Base-by-base conservation (phyloP, 2,329 filamentous ascomycete species). In the Talaromyces verruculosus region DNA sequence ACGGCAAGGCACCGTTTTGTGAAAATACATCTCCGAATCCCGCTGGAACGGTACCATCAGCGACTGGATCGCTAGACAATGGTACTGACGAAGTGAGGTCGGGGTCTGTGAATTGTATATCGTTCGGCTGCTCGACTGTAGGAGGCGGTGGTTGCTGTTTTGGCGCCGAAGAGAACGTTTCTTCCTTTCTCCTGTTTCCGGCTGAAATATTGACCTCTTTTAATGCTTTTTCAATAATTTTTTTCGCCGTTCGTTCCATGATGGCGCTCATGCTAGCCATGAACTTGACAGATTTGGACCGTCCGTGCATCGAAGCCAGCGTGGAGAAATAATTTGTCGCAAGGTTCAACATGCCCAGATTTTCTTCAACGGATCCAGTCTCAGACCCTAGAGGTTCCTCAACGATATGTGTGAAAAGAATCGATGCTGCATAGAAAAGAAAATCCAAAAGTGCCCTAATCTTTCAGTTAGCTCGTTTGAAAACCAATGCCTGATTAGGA, bases 251-350 rank as follows among this genome's bases (percentile, higher is more conserved):
- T 59, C 94, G 89, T 76, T 97, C 93, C 72, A 98, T 97, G 72
- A 97, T 93, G 25, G 91, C 87, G 78, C 92, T 96, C 22, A 97
- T 90, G 28, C 88, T 89, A 11, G 96, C 85, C 92, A 97, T 97
- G 67, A 94, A 90, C 71, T 91, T 90, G 1, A 97, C 91, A 70
- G 91, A 92, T 58, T 91, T 91, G 63, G 91, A 92, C 68, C 92
- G 89, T 63, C 92, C 91, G 71, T 97, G 93, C 60, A 69, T 69
- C 2, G 90, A 86, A n/a, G 89, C 88, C 3, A 98, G 85, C 77
- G 91, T 93, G 17, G 91, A 91, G 51, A 98, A 81, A 78, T 97
- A 98, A 11, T 88, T 92, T 53, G 97, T 92, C 0, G 97, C 93
- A 41, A 93, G 84, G 70, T 89, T 92, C 88, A 98, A 94, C 3